These are phyloP conservation scores for Citeromyces siamensis DNA, from an alignment of 1,139 yeast species.

Conservation along the genomic window DNA sequence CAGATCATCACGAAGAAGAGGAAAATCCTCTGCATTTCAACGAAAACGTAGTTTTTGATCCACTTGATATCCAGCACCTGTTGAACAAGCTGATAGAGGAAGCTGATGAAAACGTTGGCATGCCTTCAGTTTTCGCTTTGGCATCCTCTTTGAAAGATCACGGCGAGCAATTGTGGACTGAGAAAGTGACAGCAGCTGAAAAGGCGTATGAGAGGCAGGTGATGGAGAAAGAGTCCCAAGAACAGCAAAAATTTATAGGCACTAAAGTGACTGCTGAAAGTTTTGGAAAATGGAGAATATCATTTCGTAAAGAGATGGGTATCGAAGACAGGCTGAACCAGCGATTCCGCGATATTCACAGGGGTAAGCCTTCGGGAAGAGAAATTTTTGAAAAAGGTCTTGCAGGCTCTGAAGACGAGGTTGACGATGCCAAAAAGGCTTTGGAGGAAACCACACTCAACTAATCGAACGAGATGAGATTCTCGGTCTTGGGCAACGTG, in stretches of 20 bases:
- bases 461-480: too few relatives aligned
- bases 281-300: conserved; percentile 56
- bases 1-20: conserved; percentile 27
- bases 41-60: conserved; percentile 40
- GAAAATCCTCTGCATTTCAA: conserved; percentile 36
- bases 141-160: conserved; percentile 68
- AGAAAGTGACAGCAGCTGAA: conserved; percentile 44
- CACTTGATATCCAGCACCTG: conserved; percentile 30
- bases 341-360: conserved; percentile 46
- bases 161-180: conserved; percentile 54
- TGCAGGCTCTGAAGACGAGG: conserved; percentile 49
- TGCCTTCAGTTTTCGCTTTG: conserved; percentile 78
- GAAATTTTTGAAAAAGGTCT: conserved; percentile 87
- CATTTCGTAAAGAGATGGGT: conserved; percentile 65
- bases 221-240: conserved; percentile 46
- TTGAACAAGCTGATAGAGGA: conserved; percentile 34
- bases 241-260: conserved; percentile 62
- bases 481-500: too few relatives aligned
- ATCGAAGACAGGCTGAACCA: conserved; percentile 35
- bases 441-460: too few relatives aligned
- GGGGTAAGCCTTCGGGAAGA: conserved; percentile 72
- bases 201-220: conserved; percentile 44
- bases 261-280: conserved; percentile 50
- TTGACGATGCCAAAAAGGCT: conserved; percentile 13
- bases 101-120: conserved; percentile 71